Evolutionary conservation across 768 basidiomycete genomes (phyloP).

Genomic region (Leucosporidium scottii): DNA sequence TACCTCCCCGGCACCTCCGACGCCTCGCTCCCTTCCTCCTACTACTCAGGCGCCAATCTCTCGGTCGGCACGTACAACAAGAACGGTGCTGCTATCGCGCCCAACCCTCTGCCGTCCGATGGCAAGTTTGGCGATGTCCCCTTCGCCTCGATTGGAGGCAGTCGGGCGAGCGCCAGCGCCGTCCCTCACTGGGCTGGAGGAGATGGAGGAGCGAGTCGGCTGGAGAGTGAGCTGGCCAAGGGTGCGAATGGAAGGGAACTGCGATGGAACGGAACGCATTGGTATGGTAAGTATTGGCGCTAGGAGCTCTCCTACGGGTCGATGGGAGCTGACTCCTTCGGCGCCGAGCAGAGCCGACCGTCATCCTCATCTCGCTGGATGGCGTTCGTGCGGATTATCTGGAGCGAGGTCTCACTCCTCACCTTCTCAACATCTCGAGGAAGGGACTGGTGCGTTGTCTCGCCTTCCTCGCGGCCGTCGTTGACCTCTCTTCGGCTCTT

Average conservation of each 20-base stretch:
- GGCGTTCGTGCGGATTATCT: slow-evolving; percentile 83
- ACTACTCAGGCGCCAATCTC: slow-evolving; percentile 15
- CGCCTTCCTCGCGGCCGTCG: too few species aligned
- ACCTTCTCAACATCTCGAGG: slow-evolving; percentile 70
- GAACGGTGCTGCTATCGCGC: not conserved
- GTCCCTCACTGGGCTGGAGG: slow-evolving; percentile 26
- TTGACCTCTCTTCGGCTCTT: not conserved
- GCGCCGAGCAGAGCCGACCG: slow-evolving; percentile 53
- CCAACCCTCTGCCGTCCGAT: slow-evolving; percentile 13
- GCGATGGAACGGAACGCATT: slow-evolving; percentile 70
- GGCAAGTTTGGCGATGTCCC: slow-evolving; percentile 24
- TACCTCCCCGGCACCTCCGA: slow-evolving; percentile 5
- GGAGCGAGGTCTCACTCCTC: slow-evolving; percentile 74
- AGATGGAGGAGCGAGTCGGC: slow-evolving; percentile 6
- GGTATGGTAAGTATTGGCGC: slow-evolving; percentile 45
- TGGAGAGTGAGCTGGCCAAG: not conserved
- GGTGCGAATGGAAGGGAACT: not conserved
- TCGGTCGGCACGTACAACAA: slow-evolving; percentile 6
- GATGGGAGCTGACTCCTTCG: too few species aligned
- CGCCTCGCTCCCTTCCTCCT: not conserved
- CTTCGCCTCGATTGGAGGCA: slow-evolving; percentile 21
- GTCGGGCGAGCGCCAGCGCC: not conserved
- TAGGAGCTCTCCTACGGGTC: too few species aligned
- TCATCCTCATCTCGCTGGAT: slow-evolving; percentile 78
- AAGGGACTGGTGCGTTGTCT: slow-evolving; percentile 52